These are phyloP conservation scores for Puccinellia tenuiflora DNA, from an alignment of 176 grass and related monocot genomes.

Conservation along the genomic window DNA sequence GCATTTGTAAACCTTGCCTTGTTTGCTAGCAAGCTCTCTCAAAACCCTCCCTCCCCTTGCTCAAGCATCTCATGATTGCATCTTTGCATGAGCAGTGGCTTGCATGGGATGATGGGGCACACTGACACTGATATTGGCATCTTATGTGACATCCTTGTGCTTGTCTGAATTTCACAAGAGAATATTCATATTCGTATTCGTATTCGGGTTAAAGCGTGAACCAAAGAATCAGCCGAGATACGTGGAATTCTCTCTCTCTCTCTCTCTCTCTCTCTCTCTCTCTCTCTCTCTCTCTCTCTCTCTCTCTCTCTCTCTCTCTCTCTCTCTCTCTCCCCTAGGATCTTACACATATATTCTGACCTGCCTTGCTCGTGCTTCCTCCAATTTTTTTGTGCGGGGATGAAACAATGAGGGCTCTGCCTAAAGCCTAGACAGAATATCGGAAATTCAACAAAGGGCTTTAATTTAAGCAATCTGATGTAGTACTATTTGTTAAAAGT, in stretches of 20 bases:
- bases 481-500: slow-evolving; percentile 19
- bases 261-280: too few species aligned
- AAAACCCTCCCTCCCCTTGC: background rate
- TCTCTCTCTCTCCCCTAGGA: background rate
- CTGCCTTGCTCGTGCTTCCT: background rate
- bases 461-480: slow-evolving; percentile 39
- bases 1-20: background rate
- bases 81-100: slow-evolving; percentile 14
- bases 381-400: slow-evolving; percentile 1
- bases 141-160: slow-evolving; percentile 2
- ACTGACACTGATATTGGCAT: slow-evolving; percentile 2
- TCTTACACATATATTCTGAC: background rate
- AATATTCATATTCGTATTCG: slow-evolving; percentile 30
- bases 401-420: background rate
- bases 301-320: too few species aligned
- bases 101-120: slow-evolving; percentile 11
- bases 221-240: background rate
- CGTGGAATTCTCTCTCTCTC: background rate
- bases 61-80: slow-evolving; percentile 44
- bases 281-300: too few species aligned
- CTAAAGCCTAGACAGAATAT: slow-evolving; percentile 30
- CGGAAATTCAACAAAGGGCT: slow-evolving; percentile 31
- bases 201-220: background rate
- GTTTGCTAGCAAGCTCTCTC: background rate
- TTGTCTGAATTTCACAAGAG: slow-evolving; percentile 42